Evolutionary conservation across 2,329 filamentous ascomycete genomes (phyloP), one percentile per base, ranked within the genome.

Genomic region (Nemania sp.): DNA sequence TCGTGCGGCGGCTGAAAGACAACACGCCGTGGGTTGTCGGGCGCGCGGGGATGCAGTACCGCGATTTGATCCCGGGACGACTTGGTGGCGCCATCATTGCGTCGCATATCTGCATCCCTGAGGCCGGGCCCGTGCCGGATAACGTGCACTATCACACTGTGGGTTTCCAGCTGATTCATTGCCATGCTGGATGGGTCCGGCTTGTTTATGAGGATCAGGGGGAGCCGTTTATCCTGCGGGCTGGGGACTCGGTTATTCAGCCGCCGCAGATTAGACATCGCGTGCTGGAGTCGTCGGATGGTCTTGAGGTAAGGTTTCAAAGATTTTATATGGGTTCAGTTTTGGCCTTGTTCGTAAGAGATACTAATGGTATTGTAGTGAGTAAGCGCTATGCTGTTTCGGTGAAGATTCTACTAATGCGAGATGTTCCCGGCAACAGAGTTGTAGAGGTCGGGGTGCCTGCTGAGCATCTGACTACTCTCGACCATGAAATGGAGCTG

Each of bases 171-270:
- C 57, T 60, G 31, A 60, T 60, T 34, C 28, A 53, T 51, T 60
- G 57, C 51, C 54, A 58, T 22, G 51, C 57, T 37, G 57, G 57
- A 30, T 60, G 57, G 57, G 57, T 60, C 30, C 57, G 57, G 6
- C 54, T 60, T 30, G 57, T 58, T 39, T 60, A 60, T 48, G 57
- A 60, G 33, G 57, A 60, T 42, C 57, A 60, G 34, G 57, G 57
- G 19, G 43, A 48, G 45, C 57, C 57, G 11, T 60, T 60, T 43
- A 40, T 60, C 6, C 55, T 60, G 19, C 39, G 37, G 28, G 54
- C 57, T 22, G 57, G 57, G 8, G 57, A 60, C 48, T 55, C 28
- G n/a, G 57, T 60, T 37, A 60, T 60, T 23, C 57, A 60, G 42
- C 57, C 57, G 40, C 57, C 57, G 51, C 47, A 49, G 3, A 60